A percentile compares a stretch with the other conserved stretches of the same genome.
phyloP scores from a whole-genome alignment of 2,329 filamentous ascomycete genomes.

The Juglanconis juglandina region DNA sequence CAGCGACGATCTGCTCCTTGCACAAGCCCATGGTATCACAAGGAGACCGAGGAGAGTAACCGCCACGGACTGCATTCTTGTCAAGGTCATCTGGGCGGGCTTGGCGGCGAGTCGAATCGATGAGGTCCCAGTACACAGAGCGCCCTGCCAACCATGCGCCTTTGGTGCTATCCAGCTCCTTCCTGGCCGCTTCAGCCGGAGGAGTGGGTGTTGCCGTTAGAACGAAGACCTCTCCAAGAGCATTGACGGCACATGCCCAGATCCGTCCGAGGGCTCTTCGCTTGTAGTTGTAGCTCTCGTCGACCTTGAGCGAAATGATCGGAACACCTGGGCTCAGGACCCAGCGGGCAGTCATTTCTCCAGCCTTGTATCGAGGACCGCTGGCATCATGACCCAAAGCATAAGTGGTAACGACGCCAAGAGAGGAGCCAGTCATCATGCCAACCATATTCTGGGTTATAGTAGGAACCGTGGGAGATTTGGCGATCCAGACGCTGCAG shows the following conservation, averaged over 20 bases:
- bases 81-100: slow-evolving; percentile 71
- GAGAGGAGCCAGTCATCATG: slow-evolving; percentile 77
- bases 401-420: slow-evolving; percentile 79
- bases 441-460: slow-evolving; percentile 75
- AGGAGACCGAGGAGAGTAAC: slow-evolving; percentile 78
- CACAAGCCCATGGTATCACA: slow-evolving; percentile 69
- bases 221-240: slow-evolving; percentile 87
- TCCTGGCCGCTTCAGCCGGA: slow-evolving; percentile 44
- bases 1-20: slow-evolving; percentile 66
- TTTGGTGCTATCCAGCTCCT: slow-evolving; percentile 53
- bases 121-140: slow-evolving; percentile 73
- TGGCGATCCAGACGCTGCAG: slow-evolving; percentile 85
- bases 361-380: slow-evolving; percentile 62
- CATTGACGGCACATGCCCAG: slow-evolving; percentile 93
- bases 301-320: slow-evolving; percentile 77
- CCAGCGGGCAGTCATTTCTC: slow-evolving; percentile 85
- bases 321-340: slow-evolving; percentile 88
- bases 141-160: slow-evolving; percentile 79
- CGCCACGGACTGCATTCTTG: slow-evolving; percentile 63
- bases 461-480: slow-evolving; percentile 67
- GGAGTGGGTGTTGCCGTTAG: slow-evolving; percentile 67
- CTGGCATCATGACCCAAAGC: slow-evolving; percentile 61
- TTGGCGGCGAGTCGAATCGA: slow-evolving; percentile 72
- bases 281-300: slow-evolving; percentile 74
- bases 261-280: slow-evolving; percentile 68